Percentiles rank a stretch among this genome's conserved stretches.
phyloP scores from a whole-genome alignment of 352 stramenopile species.

The Phytophthora chlamydospora region DNA sequence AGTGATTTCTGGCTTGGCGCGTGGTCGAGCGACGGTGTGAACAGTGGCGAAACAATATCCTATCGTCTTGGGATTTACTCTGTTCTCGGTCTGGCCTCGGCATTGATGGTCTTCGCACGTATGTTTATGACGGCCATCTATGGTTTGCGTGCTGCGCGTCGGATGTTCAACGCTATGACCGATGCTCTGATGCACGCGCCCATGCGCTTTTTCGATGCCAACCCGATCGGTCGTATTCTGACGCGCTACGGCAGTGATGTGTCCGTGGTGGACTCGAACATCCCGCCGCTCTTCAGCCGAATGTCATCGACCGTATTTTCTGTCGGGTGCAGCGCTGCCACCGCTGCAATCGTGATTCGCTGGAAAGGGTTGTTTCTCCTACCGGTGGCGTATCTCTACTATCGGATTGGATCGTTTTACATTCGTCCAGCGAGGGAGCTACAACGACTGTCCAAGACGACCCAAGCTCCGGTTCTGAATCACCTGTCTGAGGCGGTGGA shows the following conservation, averaged over 20 bases:
- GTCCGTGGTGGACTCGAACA: slow-evolving; percentile 88
- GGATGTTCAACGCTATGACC: slow-evolving; percentile 91
- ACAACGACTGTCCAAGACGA: slow-evolving; percentile 55
- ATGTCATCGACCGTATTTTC: slow-evolving; percentile 76
- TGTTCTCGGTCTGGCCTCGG: slow-evolving; percentile 39
- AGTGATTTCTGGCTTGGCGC: slow-evolving; percentile 91
- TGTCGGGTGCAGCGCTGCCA: slow-evolving; percentile 75
- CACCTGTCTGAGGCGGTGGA: slow-evolving; percentile 62
- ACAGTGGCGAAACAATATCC: slow-evolving; percentile 13
- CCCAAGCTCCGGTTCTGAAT: slow-evolving; percentile 52
- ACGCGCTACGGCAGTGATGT: slow-evolving; percentile 93
- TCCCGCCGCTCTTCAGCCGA: slow-evolving; percentile 49
- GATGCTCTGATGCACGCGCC: slow-evolving; percentile 86
- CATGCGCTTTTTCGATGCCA: slow-evolving; percentile 94
- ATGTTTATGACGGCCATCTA: slow-evolving; percentile 48
- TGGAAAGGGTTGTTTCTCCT: slow-evolving; percentile 84
- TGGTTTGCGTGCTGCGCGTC: slow-evolving; percentile 49
- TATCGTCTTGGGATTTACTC: slow-evolving; percentile 55
- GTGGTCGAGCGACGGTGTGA: slow-evolving; percentile 77
- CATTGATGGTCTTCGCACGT: slow-evolving; percentile 52
- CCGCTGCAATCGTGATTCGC: slow-evolving; percentile 86
- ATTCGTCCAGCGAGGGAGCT: slow-evolving; percentile 60
- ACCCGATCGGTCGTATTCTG: slow-evolving; percentile 89
- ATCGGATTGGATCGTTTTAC: slow-evolving; percentile 50
- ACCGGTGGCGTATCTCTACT: slow-evolving; percentile 85